Evolutionary conservation across 129 eudicot genomes (phyloP).

Genomic region (Pseudognaphalium luteoalbum): DNA sequence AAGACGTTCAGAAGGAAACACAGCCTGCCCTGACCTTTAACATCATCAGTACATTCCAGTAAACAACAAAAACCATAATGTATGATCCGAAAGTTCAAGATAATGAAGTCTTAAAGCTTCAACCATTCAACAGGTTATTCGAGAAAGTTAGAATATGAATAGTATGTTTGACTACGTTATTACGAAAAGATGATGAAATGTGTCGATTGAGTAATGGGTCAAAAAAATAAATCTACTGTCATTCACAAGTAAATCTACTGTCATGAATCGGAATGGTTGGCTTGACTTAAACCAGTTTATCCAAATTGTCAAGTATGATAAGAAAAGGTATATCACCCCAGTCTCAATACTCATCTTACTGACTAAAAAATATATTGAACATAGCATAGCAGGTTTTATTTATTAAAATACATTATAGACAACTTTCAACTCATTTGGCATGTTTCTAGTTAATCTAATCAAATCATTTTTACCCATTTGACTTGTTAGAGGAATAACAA

Average conservation of each 20-base stretch:
- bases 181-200: too few species aligned
- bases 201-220: too few species aligned
- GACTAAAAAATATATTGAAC: not conserved
- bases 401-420: not conserved
- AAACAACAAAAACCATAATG: constrained; percentile 17
- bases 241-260: too few species aligned
- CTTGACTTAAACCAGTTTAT: not conserved
- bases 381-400: not conserved
- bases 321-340: not conserved
- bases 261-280: not conserved
- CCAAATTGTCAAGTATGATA: not conserved
- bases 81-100: not conserved
- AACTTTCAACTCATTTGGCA: not conserved
- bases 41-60: constrained; percentile 31
- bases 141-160: too few species aligned
- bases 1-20: constrained; percentile 65
- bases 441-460: not conserved
- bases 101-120: not conserved
- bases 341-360: not conserved
- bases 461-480: not conserved
- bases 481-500: not conserved
- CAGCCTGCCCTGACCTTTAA: constrained; percentile 50
- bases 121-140: not conserved
- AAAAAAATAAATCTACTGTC: too few species aligned
- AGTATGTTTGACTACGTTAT: too few species aligned